Evolutionary conservation across 1,139 yeast genomes (phyloP), one percentile per base, ranked within the genome.

Genomic region (Lodderomyces orthopsilosis): DNA sequence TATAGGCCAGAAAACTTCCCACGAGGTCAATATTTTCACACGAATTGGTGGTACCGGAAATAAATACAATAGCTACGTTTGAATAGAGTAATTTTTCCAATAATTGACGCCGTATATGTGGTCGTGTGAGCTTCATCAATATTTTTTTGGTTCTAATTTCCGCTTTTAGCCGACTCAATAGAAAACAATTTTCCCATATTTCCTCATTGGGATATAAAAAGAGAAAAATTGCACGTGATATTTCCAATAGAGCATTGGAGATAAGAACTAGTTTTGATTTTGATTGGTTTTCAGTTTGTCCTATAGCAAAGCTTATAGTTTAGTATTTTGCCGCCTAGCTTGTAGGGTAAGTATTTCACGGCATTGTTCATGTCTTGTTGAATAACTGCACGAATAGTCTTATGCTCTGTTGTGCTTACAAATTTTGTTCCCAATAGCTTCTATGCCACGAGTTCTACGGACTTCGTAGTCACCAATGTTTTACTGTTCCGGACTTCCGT

Each of bases 401-500:
- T n/a, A n/a, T n/a, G n/a, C n/a, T n/a, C n/a, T n/a, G n/a, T n/a
- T n/a, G n/a, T n/a, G n/a, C n/a, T n/a, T n/a, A n/a, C n/a, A n/a
- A n/a, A n/a, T n/a, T n/a, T n/a, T n/a, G n/a, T n/a, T n/a, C n/a
- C n/a, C n/a, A n/a, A n/a, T n/a, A n/a, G n/a, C n/a, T n/a, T n/a
- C n/a, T n/a, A n/a, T n/a, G n/a, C n/a, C n/a, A n/a, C n/a, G n/a
- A n/a, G n/a, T n/a, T n/a, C n/a, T n/a, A n/a, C n/a, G n/a, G n/a
- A n/a, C n/a, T n/a, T n/a, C n/a, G n/a, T n/a, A n/a, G n/a, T n/a
- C n/a, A n/a, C n/a, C n/a, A n/a, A n/a, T n/a, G n/a, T n/a, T n/a
- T n/a, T n/a, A n/a, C n/a, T n/a, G n/a, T n/a, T n/a, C n/a, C 32
- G 32, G 32, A 27, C 32, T 27, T 27, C 32, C 32, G 32, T n/a